Conservation (phyloP, 192 early-diverging fungal genomes). For the Entomortierella parvispora region DNA sequence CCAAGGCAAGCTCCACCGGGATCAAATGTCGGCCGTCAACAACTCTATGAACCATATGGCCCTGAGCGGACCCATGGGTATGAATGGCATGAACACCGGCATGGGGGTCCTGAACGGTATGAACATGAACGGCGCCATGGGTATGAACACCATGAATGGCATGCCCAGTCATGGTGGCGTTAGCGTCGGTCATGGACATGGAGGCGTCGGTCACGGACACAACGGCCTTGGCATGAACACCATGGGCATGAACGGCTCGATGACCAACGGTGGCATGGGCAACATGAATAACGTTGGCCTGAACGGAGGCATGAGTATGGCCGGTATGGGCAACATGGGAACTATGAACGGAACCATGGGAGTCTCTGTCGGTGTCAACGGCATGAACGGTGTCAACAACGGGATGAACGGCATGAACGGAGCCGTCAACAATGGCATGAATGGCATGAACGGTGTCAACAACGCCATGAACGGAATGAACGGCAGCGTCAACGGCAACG, state of each 20-base stretch:
- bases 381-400: not conserved
- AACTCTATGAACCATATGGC: constrained; percentile 35
- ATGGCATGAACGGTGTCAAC: constrained; percentile 1
- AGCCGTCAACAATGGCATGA: not conserved
- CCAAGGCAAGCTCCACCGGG: constrained; percentile 78
- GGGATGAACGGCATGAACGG: constrained; percentile 1
- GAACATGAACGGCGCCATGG: constrained; percentile 10
- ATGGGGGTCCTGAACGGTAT: constrained; percentile 20
- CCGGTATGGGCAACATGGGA: constrained; percentile 23
- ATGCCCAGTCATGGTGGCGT: constrained; percentile 31
- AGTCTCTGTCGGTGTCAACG: not conserved
- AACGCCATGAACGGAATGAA: constrained; percentile 24
- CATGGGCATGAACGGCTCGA: too few relatives aligned
- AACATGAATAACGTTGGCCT: not conserved
- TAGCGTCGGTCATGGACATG: constrained; percentile 3
- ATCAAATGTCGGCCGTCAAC: constrained; percentile 54
- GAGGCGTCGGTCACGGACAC: constrained; percentile 1
- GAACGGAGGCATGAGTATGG: constrained; percentile 12
- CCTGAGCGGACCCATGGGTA: constrained; percentile 14
- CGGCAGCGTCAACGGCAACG: constrained; percentile 42
- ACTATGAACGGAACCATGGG: constrained; percentile 12
- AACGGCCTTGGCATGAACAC: not conserved
- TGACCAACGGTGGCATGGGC: too few relatives aligned
- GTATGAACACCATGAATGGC: constrained; percentile 25
- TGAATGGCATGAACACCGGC: constrained; percentile 21